These are phyloP conservation scores for Somion occarium DNA, from an alignment of 1,284 basidiomycete genomes.

Conservation along the genomic window DNA sequence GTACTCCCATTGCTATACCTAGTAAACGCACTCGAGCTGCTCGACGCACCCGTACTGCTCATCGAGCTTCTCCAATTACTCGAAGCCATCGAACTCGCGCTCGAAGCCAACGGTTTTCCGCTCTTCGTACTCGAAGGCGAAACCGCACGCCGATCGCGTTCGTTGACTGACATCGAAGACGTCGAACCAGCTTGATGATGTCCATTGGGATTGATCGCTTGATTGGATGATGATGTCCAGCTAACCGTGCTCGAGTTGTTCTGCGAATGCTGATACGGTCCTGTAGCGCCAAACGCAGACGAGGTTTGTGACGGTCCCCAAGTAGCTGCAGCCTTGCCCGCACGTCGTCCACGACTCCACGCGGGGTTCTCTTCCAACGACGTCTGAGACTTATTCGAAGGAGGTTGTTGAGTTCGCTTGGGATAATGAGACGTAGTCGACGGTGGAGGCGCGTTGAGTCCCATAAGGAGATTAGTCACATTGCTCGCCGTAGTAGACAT, in stretches of 20 bases:
- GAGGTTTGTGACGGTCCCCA: conserved; percentile 23
- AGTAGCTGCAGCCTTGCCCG: conserved; percentile 24
- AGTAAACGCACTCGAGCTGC: conserved; percentile 60
- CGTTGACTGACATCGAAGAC: conserved; percentile 7
- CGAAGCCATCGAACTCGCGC: conserved; percentile 54
- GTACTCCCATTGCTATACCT: conserved; percentile 72
- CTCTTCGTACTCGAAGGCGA: conserved; percentile 55
- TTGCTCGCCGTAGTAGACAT: conserved; percentile 63
- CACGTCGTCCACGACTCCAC: conserved; percentile 16
- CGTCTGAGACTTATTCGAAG: conserved; percentile 4
- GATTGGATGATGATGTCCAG: not conserved
- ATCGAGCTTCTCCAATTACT: conserved; percentile 74
- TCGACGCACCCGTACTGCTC: conserved; percentile 63
- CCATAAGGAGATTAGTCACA: conserved; percentile 67
- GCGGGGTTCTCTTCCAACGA: conserved; percentile 22
- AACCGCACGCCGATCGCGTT: conserved; percentile 31
- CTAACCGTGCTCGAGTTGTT: conserved; percentile 2
- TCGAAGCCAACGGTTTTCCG: conserved; percentile 46
- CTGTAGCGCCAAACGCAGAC: conserved; percentile 7
- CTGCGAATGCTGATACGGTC: conserved; percentile 2
- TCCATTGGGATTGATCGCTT: not conserved
- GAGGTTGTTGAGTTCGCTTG: not conserved
- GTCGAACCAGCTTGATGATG: conserved; percentile 10
- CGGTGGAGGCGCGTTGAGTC: conserved; percentile 39
- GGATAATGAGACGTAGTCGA: not conserved